Evolutionary conservation across 805 yeast genomes (phyloP), one percentile per base, ranked within the genome.

Genomic region (Helenozyma rhizophorensis): DNA sequence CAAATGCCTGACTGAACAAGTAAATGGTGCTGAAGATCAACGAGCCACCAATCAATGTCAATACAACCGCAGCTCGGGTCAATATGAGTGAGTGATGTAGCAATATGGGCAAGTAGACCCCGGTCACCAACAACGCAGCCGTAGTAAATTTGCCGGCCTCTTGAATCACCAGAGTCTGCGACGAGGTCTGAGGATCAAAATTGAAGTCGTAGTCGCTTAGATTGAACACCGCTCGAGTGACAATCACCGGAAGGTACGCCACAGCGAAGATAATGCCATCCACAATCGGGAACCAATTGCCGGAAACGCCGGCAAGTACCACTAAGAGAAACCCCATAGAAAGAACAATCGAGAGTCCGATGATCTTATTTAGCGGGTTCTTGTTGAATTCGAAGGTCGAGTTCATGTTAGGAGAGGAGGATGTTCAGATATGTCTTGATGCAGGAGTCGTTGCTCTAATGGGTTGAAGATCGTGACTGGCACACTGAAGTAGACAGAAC

Each of bases 251-350:
- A 21, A 61, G 47, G 47, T 62, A 66, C 13, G 69, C 72, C 23
- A 60, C 43, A 12, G 62, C 66, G 40, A 65, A 67, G 26, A 65
- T 52, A 15, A 65, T 30, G 5, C 71, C 70, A 45, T 83, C 86
- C 23, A 81, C 71, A 37, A 90, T 70, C 23, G 98, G 97, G 50
- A 82, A 78, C 94, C 96, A 93, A 57, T 87, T 88, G 29, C 85
- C 83, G 63, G 77, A 86, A 9, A 93, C 68, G 32, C 95, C 88
- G 28, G 96, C 87, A 21, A 93, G 68, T 16, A 90, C 84, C 27
- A 89, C 87, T 43, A 93, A 67, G 22, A 93, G 74, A 50, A 90
- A 90, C 5, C 98, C 98, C 45, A 87, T 72, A 1, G 97, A 93
- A 19, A 90, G 70, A 28, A 89, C 78, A 24, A 80, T 70, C 11